Conservation (phyloP, 164 flowering plant genomes). For the Macadamia tetraphylla region DNA sequence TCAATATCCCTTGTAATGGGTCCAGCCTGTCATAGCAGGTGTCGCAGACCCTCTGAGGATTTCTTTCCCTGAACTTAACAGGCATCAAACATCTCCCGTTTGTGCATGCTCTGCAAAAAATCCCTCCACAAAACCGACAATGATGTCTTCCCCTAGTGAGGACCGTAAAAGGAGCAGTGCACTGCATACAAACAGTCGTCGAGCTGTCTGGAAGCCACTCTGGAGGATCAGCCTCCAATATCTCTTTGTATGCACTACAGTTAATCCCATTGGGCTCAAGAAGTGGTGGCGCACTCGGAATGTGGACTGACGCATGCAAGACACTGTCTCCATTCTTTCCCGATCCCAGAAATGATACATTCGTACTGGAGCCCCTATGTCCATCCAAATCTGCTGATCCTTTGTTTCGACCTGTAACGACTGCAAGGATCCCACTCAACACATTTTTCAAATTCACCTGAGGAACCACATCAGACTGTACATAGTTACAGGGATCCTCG, state of each 20-base stretch:
- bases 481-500: slow-evolving; percentile 23
- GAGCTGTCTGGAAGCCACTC: slow-evolving; percentile 95
- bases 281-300: slow-evolving; percentile 95
- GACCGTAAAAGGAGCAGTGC: slow-evolving; percentile 72
- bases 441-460: slow-evolving; percentile 81
- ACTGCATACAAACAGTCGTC: slow-evolving; percentile 71
- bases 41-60: slow-evolving; percentile 94
- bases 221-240: slow-evolving; percentile 85
- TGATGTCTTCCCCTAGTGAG: slow-evolving; percentile 93
- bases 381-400: slow-evolving; percentile 5
- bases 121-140: slow-evolving; percentile 94
- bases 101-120: slow-evolving; percentile 76
- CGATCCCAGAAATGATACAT: slow-evolving; percentile 67
- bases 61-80: slow-evolving; percentile 79
- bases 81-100: slow-evolving; percentile 92
- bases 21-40: slow-evolving; percentile 90
- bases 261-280: slow-evolving; percentile 48
- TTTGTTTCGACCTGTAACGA: slow-evolving; percentile 63
- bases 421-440: slow-evolving; percentile 67
- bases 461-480: slow-evolving; percentile 30
- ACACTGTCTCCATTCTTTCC: slow-evolving; percentile 77
- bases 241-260: slow-evolving; percentile 57
- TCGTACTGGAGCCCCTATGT: slow-evolving; percentile 30
- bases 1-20: slow-evolving; percentile 69
- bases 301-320: slow-evolving; percentile 71